Base-by-base conservation (phyloP, 805 yeast genomes). In the Wickerhamomyces chambardii region DNA sequence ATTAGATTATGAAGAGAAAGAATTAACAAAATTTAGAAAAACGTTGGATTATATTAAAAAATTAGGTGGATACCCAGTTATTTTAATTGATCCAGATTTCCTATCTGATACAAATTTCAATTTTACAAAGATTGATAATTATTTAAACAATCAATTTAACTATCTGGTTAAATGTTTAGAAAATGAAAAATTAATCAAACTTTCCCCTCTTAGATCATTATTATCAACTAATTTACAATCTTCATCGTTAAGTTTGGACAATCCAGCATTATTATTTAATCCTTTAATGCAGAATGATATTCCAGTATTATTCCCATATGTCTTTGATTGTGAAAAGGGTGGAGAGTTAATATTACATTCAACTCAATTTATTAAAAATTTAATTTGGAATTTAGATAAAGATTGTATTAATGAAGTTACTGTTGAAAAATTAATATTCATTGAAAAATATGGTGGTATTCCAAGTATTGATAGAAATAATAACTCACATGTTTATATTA, bases 381-480 rank as follows among this genome's bases (percentile, higher is more conserved):
- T 74, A 2, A 61, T 64, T 3, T 38, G 42, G 19, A 59, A 63
- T 21, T 52, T 70, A 31, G 27, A 14, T 12, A 12, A 14, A 11
- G 42, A 43, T 12, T 39, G 47, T 10, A 40, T 58, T 25, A 53
- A 55, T 12, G 43, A 66, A 19, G 53, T 66, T n/a, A 64, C 78
- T 1, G 70, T 92, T 30, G 98, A 92, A 43, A 92, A 92, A 45
- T 59, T 90, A 21, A 73, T 90, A 7, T 76, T 79, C 42, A 63
- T 92, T 22, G 97, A 87, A 47, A 73, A 78, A 1, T 53, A 70
- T 15, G 99, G 99, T 2, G 99, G 99, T 0, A 80, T 86, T 6
- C 97, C 97, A 0, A 82, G 94, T 1, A 63, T 77, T 17, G 95
- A 86, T 51, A 67, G 97, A 39, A 72, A 76, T 38, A 75, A 78